Conservation (phyloP, 148 eudicot genomes). For the Amaranthus palmeri region DNA sequence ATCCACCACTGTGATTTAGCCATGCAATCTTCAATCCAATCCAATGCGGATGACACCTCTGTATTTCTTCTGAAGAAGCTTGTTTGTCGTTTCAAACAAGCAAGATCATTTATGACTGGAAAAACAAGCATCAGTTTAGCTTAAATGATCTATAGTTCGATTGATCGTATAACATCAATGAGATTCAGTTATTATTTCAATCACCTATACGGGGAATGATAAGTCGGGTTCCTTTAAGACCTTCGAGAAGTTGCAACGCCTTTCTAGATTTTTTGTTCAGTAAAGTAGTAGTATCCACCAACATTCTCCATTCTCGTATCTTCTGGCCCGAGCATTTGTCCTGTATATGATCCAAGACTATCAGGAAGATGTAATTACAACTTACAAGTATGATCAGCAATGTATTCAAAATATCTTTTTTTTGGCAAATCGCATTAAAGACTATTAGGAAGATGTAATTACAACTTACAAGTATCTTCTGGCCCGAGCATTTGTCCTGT, state of each 20-base stretch:
- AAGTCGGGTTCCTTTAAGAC: constrained; percentile 66
- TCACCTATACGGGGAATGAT: constrained; percentile 77
- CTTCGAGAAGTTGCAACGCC: constrained; percentile 75
- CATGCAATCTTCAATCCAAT: constrained; percentile 85
- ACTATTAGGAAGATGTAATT: background rate
- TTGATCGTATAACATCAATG: background rate
- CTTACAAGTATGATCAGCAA: background rate
- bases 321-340: constrained; percentile 23
- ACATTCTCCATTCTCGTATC: constrained; percentile 57
- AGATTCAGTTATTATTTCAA: background rate
- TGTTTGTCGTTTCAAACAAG: constrained; percentile 50
- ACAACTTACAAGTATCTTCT: background rate
- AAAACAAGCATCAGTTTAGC: constrained; percentile 5
- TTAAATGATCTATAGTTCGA: background rate
- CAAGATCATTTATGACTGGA: constrained; percentile 69
- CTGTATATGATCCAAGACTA: constrained; percentile 32
- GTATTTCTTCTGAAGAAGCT: constrained; percentile 54
- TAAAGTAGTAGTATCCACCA: constrained; percentile 58
- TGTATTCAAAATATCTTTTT: background rate
- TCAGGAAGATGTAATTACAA: background rate
- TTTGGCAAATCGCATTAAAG: background rate
- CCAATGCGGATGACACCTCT: constrained; percentile 51
- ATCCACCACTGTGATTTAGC: constrained; percentile 61
- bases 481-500: no score
- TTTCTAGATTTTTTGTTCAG: constrained; percentile 63